Base-by-base conservation (phyloP, 2,329 filamentous ascomycete species). In the Clonostachys chloroleuca region DNA sequence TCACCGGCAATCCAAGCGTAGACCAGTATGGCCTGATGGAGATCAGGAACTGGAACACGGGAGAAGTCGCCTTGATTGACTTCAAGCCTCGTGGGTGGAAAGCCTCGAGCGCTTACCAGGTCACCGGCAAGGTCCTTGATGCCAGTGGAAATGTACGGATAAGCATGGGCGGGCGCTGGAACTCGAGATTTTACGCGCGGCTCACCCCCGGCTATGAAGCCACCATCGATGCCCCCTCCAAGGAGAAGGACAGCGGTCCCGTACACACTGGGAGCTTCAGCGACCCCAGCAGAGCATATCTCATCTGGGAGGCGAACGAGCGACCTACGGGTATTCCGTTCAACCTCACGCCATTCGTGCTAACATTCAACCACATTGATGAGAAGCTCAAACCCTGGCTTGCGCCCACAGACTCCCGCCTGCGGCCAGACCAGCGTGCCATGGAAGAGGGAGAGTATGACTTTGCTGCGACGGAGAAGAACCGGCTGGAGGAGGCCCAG, bases 391-490 rank as follows among this genome's bases (percentile, higher is more conserved):
- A 71, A 45, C 81, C 86, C 5, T 83, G 86, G 69, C 72, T 99
- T 14, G 88, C 94, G 36, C 94, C 94, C 1, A 99, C 94, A 0
- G 94, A 99, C 65, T 95, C 92, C 2, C 80, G 94, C n/a, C 74
- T 96, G 34, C 80, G 94, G 33, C 92, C 94, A 0, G 94, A 99
- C 66, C 94, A 99, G 71, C 80, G 94, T 12, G 94, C 94, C 3
- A 99, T 99, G 94, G 94, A 99, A 65, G 92, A 97, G 51, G 94
- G 92, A n/a, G 83, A 92, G 67, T 99, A 99, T 61, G 92, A 97
- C 59, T 77, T 94, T 50, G 94, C 94, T 2, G 94, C 92, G 0
- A 81, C 80, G 6, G 94, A 99, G 74, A 99, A 99, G 80, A 94
- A 92, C 60, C 79, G 94, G 2, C 81, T 99, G 0, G 94, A 99